Base-by-base conservation (phyloP, 2,329 filamentous ascomycete genomes). In the Aspergillus sojae region DNA sequence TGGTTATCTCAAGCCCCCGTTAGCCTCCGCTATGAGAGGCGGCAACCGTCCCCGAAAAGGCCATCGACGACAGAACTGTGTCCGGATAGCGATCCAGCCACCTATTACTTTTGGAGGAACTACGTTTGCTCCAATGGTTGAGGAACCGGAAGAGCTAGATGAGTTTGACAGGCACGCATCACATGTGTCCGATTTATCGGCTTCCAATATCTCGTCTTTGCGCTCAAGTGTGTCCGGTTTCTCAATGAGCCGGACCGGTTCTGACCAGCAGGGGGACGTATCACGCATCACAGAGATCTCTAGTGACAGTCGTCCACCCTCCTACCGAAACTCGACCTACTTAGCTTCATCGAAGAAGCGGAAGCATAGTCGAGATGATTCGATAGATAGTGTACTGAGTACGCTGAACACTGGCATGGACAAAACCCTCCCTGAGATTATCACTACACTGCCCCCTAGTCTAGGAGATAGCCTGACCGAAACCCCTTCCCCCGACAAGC, bases 21-120 rank as follows among this genome's bases (percentile, higher is more conserved):
- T 75, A 41, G 65, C 71, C 23, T 78, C 77, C 5, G 75, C 76
- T 6, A 58, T 78, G 59, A 78, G 77, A 57, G 70, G 71, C 9
- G 69, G 71, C 4, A 75, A 70, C 11, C 71, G 71, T 1, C 69
- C 72, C n/a, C 74, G 76, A 32, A 78, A 77, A 59, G 77, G 78
- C 14, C 79, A 82, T 62, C 72, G 73, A 56, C 75, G 79, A 43
- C 78, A 81, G 45, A 80, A 81, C 54, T 81, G 78, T 59, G 76
- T 81, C 3, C 77, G 79, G 23, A 79, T 81, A 57, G 77, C 79
- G 1, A 78, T 76, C 34, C 71, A 76, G 54, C 75, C 74, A 11
- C 74, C 76, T 0, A 73, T 77, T 61, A 72, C 76, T 21, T 78
- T 78, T 52, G 70, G 72, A 5, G 70, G 72, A 1, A 66, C 76